Conservation (phyloP, 2,329 filamentous ascomycete genomes). For the Parafenestella ontariensis region DNA sequence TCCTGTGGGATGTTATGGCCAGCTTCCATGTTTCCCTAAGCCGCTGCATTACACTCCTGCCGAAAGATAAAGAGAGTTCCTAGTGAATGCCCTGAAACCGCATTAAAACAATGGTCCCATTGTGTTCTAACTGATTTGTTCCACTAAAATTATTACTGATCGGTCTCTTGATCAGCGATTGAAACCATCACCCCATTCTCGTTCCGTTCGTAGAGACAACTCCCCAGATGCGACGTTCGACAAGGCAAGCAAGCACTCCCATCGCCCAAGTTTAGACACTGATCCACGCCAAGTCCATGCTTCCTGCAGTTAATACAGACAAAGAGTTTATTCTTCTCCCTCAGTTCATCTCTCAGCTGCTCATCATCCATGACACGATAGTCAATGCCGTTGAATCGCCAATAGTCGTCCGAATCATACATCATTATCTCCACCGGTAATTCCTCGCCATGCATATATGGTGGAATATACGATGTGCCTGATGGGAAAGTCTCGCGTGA, state of each 20-base stretch:
- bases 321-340: conserved; percentile 11
- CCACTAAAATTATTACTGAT: neutral
- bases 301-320: conserved; percentile 19
- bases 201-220: conserved; percentile 16
- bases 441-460: conserved; percentile 47
- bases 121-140: too few species aligned
- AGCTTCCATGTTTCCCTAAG: too few species aligned
- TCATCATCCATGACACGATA: conserved; percentile 37
- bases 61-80: too few species aligned
- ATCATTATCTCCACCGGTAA: conserved; percentile 32
- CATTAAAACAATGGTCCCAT: neutral
- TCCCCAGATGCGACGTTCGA: neutral
- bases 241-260: conserved; percentile 25
- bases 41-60: too few species aligned
- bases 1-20: too few species aligned
- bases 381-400: conserved; percentile 35
- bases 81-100: too few species aligned
- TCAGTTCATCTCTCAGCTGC: conserved; percentile 17
- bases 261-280: conserved; percentile 23
- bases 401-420: conserved; percentile 41
- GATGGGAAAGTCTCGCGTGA: conserved; percentile 30
- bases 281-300: conserved; percentile 10
- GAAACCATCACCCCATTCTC: neutral
- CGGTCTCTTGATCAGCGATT: neutral
- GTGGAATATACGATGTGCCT: conserved; percentile 36